These are phyloP conservation scores for Calendula officinalis DNA, from an alignment of 129 eudicot genomes.

Conservation along the genomic window DNA sequence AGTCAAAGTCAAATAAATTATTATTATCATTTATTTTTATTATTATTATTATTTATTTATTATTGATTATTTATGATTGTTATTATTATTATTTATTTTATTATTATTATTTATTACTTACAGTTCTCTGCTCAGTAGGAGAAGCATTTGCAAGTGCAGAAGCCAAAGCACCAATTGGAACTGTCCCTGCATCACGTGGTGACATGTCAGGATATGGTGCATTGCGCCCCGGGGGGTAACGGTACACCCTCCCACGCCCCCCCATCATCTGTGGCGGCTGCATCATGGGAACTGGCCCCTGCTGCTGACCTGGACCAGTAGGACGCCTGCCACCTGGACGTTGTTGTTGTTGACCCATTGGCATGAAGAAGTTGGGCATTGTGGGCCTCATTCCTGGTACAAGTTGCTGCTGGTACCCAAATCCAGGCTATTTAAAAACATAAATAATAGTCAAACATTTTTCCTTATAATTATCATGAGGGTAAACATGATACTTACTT, in stretches of 20 bases:
- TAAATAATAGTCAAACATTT: too few species aligned
- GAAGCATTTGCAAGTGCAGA: slow-evolving; percentile 45
- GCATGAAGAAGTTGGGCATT: slow-evolving; percentile 62
- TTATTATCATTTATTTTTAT: too few species aligned
- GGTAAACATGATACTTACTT: slow-evolving; percentile 40
- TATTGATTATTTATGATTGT: too few species aligned
- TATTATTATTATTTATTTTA: too few species aligned
- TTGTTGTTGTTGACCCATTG: slow-evolving; percentile 50
- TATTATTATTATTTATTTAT: not conserved
- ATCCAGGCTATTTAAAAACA: slow-evolving; percentile 50
- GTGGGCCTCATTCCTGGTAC: slow-evolving; percentile 72
- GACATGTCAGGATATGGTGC: slow-evolving; percentile 43
- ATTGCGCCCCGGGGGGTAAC: slow-evolving; percentile 63
- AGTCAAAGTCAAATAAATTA: too few species aligned
- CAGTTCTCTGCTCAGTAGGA: slow-evolving; percentile 34
- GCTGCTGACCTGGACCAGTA: slow-evolving; percentile 45
- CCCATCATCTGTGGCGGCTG: slow-evolving; percentile 43
- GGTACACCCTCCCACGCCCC: slow-evolving; percentile 62
- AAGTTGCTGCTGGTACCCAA: slow-evolving; percentile 85
- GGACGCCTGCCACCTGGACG: slow-evolving; percentile 67
- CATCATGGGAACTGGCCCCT: slow-evolving; percentile 50
- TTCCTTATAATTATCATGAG: too few species aligned
- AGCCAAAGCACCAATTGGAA: slow-evolving; percentile 35
- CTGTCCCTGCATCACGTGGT: slow-evolving; percentile 15
- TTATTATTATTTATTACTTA: not conserved